Percentiles rank a stretch among this genome's conserved stretches.
Evolutionary conservation across 306 rosid species (phyloP).

Genomic region (Datisca glomerata): DNA sequence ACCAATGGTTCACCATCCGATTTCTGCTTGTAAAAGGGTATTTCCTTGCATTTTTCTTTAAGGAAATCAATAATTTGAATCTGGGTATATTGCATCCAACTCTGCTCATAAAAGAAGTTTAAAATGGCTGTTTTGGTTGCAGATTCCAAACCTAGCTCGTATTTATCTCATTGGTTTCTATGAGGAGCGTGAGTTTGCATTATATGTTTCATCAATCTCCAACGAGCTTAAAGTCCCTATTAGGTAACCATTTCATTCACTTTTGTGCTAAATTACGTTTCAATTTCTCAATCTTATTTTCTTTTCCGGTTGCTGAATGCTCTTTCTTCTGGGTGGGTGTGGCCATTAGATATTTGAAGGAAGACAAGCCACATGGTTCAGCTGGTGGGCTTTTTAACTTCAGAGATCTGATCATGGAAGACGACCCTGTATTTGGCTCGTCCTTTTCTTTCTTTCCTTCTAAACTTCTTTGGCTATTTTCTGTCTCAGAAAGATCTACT

Average conservation of each 20-base stretch:
- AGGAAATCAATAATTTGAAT: constrained; percentile 3
- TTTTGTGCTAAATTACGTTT: constrained; percentile 3
- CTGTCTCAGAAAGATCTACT: neutral
- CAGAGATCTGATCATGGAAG: constrained; percentile 89
- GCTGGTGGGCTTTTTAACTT: constrained; percentile 91
- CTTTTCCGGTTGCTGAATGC: constrained; percentile 2
- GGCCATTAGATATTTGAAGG: constrained; percentile 63
- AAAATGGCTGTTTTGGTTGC: constrained; percentile 15
- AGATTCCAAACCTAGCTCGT: constrained; percentile 83
- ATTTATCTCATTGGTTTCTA: constrained; percentile 88
- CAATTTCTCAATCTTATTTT: neutral
- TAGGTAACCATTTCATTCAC: constrained; percentile 28
- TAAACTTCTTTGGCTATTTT: neutral
- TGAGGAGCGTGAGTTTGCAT: constrained; percentile 85
- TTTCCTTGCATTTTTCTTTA: neutral
- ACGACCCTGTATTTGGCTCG: constrained; percentile 47
- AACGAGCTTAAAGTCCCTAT: constrained; percentile 86
- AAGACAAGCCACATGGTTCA: constrained; percentile 92
- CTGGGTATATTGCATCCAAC: neutral
- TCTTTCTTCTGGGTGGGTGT: constrained; percentile 8
- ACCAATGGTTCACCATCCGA: constrained; percentile 97
- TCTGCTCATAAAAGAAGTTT: neutral
- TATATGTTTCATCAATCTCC: constrained; percentile 79
- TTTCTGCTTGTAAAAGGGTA: constrained; percentile 93
- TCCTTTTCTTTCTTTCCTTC: constrained; percentile 12